These are phyloP conservation scores for Phaffomyces thermotolerans DNA, from an alignment of 805 yeast genomes.

Conservation along the genomic window DNA sequence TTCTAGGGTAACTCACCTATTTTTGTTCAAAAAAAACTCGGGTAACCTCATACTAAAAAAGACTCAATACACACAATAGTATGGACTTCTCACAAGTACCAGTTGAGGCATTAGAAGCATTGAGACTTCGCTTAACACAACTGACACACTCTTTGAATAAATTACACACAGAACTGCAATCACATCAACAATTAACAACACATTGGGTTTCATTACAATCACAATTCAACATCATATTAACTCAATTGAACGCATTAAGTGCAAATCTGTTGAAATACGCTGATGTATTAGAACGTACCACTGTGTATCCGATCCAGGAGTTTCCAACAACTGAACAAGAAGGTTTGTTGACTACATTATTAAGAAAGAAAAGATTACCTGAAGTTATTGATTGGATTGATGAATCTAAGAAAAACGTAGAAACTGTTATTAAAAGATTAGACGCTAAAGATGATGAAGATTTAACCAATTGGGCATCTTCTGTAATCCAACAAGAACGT, in stretches of 20 bases:
- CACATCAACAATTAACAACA: conserved; percentile 30
- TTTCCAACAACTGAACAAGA: conserved; percentile 85
- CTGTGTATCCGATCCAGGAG: conserved; percentile 73
- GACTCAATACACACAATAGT: not conserved
- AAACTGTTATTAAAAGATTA: conserved; percentile 11
- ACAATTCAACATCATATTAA: conserved; percentile 74
- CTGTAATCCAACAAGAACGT: conserved; percentile 43
- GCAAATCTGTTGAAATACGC: conserved; percentile 56
- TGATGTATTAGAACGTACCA: conserved; percentile 54
- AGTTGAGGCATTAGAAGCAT: conserved; percentile 52
- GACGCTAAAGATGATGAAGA: conserved; percentile 45
- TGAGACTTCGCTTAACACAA: conserved; percentile 54
- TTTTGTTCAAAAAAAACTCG: not conserved
- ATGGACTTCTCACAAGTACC: conserved; percentile 43
- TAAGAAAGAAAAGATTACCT: conserved; percentile 83
- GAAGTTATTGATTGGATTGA: conserved; percentile 86
- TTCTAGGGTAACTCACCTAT: no score
- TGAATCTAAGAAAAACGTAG: conserved; percentile 29
- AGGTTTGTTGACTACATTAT: conserved; percentile 71
- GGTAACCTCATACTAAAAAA: not conserved
- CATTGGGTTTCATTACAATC: conserved; percentile 67
- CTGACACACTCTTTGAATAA: conserved; percentile 52
- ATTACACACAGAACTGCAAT: conserved; percentile 46
- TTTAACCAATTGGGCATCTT: conserved; percentile 61
- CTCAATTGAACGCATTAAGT: conserved; percentile 78